A percentile compares a stretch with the other conserved stretches of the same genome.
Conservation (phyloP, 306 rosid genomes). For the Coriaria nepalensis region DNA sequence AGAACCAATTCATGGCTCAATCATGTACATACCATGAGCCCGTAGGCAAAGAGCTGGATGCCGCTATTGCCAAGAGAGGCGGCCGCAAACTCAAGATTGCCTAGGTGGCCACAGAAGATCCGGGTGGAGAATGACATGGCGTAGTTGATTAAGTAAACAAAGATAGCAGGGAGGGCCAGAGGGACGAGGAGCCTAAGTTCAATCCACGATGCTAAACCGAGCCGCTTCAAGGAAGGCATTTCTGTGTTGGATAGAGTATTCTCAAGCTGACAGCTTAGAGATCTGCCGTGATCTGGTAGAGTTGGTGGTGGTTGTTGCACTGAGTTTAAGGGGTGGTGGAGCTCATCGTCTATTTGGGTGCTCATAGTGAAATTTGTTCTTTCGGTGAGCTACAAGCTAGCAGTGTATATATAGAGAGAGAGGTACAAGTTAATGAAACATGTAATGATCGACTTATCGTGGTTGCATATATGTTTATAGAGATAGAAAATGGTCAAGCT, state of each 20-base stretch:
- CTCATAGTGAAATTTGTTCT: no score
- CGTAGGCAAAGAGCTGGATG: constrained; percentile 56
- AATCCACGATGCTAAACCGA: constrained; percentile 36
- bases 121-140: constrained; percentile 49
- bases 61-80: constrained; percentile 72
- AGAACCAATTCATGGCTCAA: background rate
- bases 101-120: constrained; percentile 64
- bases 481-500: no score
- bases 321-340: no score
- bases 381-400: no score
- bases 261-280: constrained; percentile 33
- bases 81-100: constrained; percentile 67
- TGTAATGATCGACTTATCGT: no score
- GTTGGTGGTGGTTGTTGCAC: no score
- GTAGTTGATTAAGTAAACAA: constrained; percentile 52
- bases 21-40: constrained; percentile 40
- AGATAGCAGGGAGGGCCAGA: constrained; percentile 54
- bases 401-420: no score
- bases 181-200: constrained; percentile 45
- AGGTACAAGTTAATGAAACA: no score
- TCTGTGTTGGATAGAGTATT: constrained; percentile 26
- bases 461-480: no score
- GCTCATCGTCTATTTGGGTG: no score
- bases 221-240: constrained; percentile 19
- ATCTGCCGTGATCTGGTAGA: no score